Evolutionary conservation across 2,329 filamentous ascomycete genomes (phyloP), one percentile per base, ranked within the genome.

Genomic region (Aquanectria penicillioides): DNA sequence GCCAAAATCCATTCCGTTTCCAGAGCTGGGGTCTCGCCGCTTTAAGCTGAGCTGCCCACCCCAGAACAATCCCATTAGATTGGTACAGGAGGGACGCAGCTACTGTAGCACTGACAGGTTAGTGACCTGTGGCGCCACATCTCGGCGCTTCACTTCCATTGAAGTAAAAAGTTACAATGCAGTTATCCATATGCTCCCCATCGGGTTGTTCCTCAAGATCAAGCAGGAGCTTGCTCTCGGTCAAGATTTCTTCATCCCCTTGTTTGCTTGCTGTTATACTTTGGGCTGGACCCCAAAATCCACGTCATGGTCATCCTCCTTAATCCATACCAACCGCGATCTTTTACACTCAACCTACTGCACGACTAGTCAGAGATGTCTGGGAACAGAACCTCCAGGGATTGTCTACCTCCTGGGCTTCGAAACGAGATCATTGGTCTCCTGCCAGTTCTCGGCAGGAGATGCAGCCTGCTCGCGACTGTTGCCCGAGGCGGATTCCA

Each of bases 401-500:
- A 13, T 49, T 20, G 13, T 46, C 54, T 68, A 37, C 62, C 65
- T 33, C 53, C 53, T 29, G 56, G 64, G 51, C 62, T 67, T 46
- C 60, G 33, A 46, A 46, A 56, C 36, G 46, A 62, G 33, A 64
- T 68, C 28, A 7, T 67, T 31, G 23, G 38, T 50, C 47, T 64
- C 26, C n/a, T 68, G 43, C 64, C 63, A 48, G 29, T n/a, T 48
- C 36, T 63, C 34, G 63, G 61, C 40, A 41, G 52, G 29, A 60
- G 43, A 25, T 63, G 57, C 53, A 58, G 65, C 43, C 37, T 46
- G 37, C 64, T 69, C 23, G 66, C 56, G 10, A 58, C 63, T 33
- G 60, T 69, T 41, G 59, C 57, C 23, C 59, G 43, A 59, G 61
- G 43, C n/a, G 71, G 68, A n/a, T n/a, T n/a, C n/a, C n/a, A n/a